phyloP scores from a whole-genome alignment of 2,329 filamentous ascomycete genomes.

The Colletotrichum camelliae region DNA sequence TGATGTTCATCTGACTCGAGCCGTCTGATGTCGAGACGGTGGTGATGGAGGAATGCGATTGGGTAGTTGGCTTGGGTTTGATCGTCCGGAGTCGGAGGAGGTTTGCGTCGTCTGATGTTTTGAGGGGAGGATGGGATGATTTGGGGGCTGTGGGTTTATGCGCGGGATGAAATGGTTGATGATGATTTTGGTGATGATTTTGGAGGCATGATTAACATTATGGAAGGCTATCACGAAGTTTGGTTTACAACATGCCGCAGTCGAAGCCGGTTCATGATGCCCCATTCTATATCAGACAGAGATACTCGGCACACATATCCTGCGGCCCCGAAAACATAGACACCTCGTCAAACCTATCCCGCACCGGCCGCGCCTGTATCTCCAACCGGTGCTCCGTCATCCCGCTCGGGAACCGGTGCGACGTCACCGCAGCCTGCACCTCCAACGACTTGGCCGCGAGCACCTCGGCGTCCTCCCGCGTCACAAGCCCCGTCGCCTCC shows the following conservation, averaged over 20 bases:
- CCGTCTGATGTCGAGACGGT: not conserved
- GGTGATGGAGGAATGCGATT: not conserved
- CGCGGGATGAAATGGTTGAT: not conserved
- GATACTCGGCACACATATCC: not conserved
- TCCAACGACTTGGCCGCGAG: not conserved
- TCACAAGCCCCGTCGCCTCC: not conserved
- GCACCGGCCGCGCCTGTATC: not conserved
- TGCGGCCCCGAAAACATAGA: not conserved
- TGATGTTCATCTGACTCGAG: not conserved
- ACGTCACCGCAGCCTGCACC: not conserved
- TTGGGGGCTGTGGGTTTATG: not conserved
- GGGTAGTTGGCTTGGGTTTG: not conserved
- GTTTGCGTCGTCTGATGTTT: not conserved
- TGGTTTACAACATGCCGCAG: not conserved
- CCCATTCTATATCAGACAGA: not conserved
- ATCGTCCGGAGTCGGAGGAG: not conserved
- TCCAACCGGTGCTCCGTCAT: not conserved
- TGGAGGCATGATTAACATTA: not conserved
- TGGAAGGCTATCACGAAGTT: not conserved
- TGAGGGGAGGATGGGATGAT: not conserved
- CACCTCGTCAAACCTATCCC: not conserved
- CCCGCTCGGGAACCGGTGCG: not conserved
- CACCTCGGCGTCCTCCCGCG: not conserved
- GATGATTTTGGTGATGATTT: not conserved
- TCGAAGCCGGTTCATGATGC: not conserved